A percentile compares a stretch with the other conserved stretches of the same genome.
Conservation (phyloP, 139 green algal genomes). For the Chlamydomonas eustigma region DNA sequence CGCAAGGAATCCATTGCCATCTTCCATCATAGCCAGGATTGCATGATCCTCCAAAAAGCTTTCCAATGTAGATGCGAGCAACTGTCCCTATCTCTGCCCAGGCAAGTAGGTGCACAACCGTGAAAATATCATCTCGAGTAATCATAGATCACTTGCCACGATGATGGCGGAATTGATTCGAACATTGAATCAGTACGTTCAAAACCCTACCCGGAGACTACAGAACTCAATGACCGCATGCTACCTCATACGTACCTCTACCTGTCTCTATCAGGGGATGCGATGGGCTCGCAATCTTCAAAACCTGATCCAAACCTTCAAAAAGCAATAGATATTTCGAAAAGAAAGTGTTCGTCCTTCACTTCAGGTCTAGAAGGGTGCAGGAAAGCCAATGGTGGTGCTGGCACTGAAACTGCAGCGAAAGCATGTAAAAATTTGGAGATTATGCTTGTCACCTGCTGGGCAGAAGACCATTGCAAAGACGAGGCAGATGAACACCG, state of each 20-base stretch:
- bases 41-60: conserved; percentile 34
- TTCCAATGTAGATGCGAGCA: conserved; percentile 25
- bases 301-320: not conserved
- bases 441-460: conserved; percentile 15
- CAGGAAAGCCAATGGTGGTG: not conserved
- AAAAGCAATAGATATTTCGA: not conserved
- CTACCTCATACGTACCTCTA: too few relatives aligned
- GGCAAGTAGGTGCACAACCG: conserved; percentile 27
- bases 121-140: not conserved
- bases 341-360: not conserved
- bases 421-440: conserved; percentile 16
- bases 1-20: conserved; percentile 28
- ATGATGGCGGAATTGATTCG: too few relatives aligned
- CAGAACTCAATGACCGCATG: too few relatives aligned
- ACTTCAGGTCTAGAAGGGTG: not conserved
- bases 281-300: not conserved
- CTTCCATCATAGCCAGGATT: not conserved
- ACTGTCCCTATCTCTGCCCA: conserved; percentile 37
- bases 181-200: too few relatives aligned
- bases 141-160: too few relatives aligned
- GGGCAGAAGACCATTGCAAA: conserved; percentile 13
- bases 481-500: conserved; percentile 10
- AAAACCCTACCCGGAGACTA: too few relatives aligned
- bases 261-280: too few relatives aligned
- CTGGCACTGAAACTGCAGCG: not conserved